Base-by-base conservation (phyloP, 345 rosid genomes). In the Microthlaspi erraticum region DNA sequence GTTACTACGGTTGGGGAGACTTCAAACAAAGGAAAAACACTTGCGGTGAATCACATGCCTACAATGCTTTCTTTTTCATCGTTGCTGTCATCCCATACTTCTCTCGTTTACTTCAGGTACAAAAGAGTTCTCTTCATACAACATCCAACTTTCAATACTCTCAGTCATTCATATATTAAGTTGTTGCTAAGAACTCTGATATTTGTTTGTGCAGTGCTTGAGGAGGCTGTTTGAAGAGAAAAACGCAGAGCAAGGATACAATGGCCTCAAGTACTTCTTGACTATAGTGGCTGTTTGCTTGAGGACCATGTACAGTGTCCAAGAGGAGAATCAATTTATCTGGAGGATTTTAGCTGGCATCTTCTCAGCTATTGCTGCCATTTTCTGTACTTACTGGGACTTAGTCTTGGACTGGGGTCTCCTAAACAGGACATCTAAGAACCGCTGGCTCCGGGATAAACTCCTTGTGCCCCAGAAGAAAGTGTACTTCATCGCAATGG, bases 321-420 rank as follows among this genome's bases (percentile, higher is more conserved):
- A 76, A 46, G 8, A 68, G 10, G 75, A 67, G 19, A 7, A 44
- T 13, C 0, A 51, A 68, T 44, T 68, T 32, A 16, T 50, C 2
- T 86, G 91, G 95, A 44, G 48, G 70, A 53, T 81, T 5, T 42
- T 78, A 11, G 86, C 89, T 14, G 77, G 83, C 66, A 23, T 79
- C 16, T 78, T 85, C 73, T 86, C 92, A 10, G 77, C 59, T 10
- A 42, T 63, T 64, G 86, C 96, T 31, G 85, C 96, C 16, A 64
- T 83, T 11, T 2, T 76, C 33, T 34, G 81, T 36, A 89, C 92
- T 14, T 87, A 89, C 49, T 89, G 92, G 96, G 92, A 85, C 72
- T 72, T 89, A 34, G 81, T 87, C 52, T 17, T 46, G 0, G 96
- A 89, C n/a, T 89, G 96, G 96, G 96, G 92, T 46, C 90, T 89